Conservation (phyloP, 768 basidiomycete genomes). For the Tephrocybe rancida region DNA sequence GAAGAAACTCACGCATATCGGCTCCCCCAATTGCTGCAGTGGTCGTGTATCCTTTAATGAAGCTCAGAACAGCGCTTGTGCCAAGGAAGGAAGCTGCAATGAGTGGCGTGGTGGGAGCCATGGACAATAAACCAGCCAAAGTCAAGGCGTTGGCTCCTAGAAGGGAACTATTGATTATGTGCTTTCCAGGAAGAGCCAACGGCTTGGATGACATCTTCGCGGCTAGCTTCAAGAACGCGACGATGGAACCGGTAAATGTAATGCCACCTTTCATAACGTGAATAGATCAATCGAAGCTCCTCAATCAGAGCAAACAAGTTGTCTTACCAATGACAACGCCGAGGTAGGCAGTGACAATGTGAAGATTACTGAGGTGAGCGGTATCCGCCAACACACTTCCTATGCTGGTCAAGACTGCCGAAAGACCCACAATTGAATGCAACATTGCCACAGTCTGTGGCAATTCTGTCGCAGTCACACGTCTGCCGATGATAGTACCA, state of each 20-base stretch:
- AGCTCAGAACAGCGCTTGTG: constrained; percentile 74
- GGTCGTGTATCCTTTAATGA: constrained; percentile 84
- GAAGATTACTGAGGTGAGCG: constrained; percentile 69
- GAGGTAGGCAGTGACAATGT: constrained; percentile 84
- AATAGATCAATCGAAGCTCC: background rate
- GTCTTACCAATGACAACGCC: constrained; percentile 75
- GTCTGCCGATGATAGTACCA: constrained; percentile 75
- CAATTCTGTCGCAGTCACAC: constrained; percentile 86
- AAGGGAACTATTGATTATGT: constrained; percentile 73
- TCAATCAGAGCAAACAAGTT: background rate
- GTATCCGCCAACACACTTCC: constrained; percentile 77
- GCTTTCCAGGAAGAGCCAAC: constrained; percentile 72
- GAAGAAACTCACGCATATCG: constrained; percentile 77
- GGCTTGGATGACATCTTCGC: constrained; percentile 80
- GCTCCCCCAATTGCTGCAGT: constrained; percentile 93
- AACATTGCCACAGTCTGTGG: constrained; percentile 80
- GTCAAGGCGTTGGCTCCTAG: constrained; percentile 70
- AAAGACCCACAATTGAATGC: constrained; percentile 89
- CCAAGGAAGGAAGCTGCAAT: constrained; percentile 81
- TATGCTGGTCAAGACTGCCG: constrained; percentile 85
- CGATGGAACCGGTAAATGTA: constrained; percentile 88
- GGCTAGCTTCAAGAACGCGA: constrained; percentile 87
- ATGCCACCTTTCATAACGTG: constrained; percentile 59
- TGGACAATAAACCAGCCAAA: constrained; percentile 77
- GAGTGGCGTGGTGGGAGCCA: constrained; percentile 68